Percentiles rank a stretch among this genome's conserved stretches.
These are phyloP conservation scores for Pichia phayaonensis DNA, from an alignment of 805 yeast genomes.

Conservation along the genomic window DNA sequence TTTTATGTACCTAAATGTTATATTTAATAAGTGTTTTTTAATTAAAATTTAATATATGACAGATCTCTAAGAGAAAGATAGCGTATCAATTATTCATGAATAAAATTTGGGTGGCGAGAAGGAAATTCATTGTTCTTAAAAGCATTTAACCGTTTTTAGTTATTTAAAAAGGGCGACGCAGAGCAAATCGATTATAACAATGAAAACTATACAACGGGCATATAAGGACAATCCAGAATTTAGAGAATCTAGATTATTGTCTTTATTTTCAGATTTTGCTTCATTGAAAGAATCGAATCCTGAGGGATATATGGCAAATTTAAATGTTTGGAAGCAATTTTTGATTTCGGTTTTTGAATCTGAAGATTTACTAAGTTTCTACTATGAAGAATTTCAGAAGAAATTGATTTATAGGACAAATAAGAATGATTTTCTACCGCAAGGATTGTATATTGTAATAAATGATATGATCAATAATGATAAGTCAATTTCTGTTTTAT, in stretches of 20 bases:
- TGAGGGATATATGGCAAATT: constrained; percentile 44
- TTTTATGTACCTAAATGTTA: neutral
- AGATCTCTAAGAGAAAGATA: no score
- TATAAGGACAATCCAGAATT: constrained; percentile 5
- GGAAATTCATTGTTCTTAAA: neutral
- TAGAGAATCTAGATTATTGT: constrained; percentile 30
- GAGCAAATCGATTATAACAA: neutral
- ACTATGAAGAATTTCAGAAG: constrained; percentile 12
- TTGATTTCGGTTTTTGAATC: constrained; percentile 24
- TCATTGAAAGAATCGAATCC: constrained; percentile 35
- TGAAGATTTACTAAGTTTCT: constrained; percentile 19
- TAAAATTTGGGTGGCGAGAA: neutral
- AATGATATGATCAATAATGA: constrained; percentile 4
- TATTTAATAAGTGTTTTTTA: neutral
- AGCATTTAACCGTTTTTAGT: neutral
- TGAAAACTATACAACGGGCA: neutral
- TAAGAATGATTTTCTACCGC: neutral
- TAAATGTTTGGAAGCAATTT: constrained; percentile 38
- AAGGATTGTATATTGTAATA: constrained; percentile 4
- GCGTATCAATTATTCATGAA: no score
- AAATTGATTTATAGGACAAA: constrained; percentile 11
- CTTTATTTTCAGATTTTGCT: constrained; percentile 42
- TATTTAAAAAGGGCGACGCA: neutral
- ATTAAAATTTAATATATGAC: no score
- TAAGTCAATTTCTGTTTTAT: neutral